phyloP scores from a whole-genome alignment of 257 asterid species.

The Solanum microdontum region DNA sequence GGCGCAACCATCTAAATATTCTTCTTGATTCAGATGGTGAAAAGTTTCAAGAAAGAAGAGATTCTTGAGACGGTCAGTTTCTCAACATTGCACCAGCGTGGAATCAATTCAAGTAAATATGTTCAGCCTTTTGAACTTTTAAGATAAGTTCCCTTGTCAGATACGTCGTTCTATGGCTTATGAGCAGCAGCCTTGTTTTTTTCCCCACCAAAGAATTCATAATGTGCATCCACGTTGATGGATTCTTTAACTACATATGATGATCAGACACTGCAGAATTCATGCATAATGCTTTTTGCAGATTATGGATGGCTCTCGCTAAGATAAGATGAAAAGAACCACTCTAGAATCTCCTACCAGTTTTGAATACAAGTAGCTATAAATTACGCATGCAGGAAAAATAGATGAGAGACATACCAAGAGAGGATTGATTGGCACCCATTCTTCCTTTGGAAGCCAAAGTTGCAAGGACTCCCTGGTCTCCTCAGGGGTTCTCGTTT shows the following conservation, averaged over 20 bases:
- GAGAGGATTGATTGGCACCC: constrained; percentile 95
- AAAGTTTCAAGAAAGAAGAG: background rate
- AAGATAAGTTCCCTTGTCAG: background rate
- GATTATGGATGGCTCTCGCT: background rate
- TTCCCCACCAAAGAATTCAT: background rate
- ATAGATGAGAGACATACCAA: constrained; percentile 37
- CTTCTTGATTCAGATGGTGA: background rate
- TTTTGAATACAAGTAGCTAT: background rate
- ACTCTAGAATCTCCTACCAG: background rate
- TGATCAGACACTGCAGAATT: background rate
- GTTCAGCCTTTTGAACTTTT: background rate
- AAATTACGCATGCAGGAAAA: background rate
- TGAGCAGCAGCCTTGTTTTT: background rate
- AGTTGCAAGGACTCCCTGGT: constrained; percentile 81
- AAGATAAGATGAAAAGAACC: background rate
- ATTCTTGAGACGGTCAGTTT: background rate
- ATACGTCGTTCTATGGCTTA: background rate
- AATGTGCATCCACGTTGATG: background rate
- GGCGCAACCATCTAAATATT: background rate
- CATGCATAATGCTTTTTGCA: background rate
- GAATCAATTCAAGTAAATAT: background rate
- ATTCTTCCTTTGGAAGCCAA: constrained; percentile 98
- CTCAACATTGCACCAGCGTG: background rate
- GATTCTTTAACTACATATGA: background rate
- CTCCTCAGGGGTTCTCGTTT: constrained; percentile 71